Conservation (phyloP, 2,329 filamentous ascomycete species). For the Sporothrix humicola region DNA sequence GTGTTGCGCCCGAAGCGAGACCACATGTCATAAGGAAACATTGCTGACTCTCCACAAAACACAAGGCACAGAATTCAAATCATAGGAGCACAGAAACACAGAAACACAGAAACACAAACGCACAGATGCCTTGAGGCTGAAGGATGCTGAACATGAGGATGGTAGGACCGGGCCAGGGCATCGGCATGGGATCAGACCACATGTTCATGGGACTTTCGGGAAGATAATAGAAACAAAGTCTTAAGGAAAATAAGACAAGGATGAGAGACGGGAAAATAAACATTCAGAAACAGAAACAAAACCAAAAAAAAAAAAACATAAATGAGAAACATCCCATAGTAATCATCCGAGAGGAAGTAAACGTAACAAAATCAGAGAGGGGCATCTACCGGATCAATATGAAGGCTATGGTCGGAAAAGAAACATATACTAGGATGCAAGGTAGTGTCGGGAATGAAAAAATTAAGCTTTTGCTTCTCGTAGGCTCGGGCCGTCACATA, state of each 20-base stretch:
- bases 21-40: background rate
- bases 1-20: background rate
- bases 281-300: background rate
- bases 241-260: background rate
- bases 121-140: slow-evolving; percentile 2
- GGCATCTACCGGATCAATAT: background rate
- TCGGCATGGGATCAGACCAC: slow-evolving; percentile 24
- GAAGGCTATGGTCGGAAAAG: background rate
- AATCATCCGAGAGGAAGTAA: too few relatives aligned
- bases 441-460: background rate
- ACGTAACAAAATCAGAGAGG: background rate
- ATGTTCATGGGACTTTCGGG: slow-evolving; percentile 11
- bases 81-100: background rate
- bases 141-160: background rate
- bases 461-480: background rate
- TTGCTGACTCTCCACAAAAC: background rate
- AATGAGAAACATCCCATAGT: background rate
- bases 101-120: too few relatives aligned
- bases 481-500: slow-evolving; percentile 19
- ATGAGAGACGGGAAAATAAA: background rate
- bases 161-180: background rate
- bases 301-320: background rate
- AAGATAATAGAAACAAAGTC: slow-evolving; percentile 14
- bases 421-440: background rate
- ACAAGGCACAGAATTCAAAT: background rate